Percentiles rank a stretch among this genome's conserved stretches.
These are phyloP conservation scores for Pestalotiopsis sp. DNA, from an alignment of 2,329 filamentous ascomycete species.

Conservation along the genomic window DNA sequence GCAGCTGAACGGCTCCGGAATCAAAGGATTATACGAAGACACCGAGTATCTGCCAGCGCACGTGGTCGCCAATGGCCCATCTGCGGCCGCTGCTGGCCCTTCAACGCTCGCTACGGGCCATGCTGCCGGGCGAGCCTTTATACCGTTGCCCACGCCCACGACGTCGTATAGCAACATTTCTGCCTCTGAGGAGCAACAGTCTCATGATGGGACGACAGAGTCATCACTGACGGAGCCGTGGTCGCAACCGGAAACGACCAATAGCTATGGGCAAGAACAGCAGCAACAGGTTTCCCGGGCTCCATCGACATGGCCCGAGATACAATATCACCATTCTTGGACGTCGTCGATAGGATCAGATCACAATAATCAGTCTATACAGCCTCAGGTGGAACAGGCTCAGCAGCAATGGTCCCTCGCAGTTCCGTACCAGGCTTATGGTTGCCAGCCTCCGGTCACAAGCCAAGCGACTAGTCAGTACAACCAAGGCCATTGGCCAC, in stretches of 20 bases:
- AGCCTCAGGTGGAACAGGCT: not conserved
- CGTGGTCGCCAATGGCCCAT: conserved; percentile 15
- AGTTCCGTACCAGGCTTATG: not conserved
- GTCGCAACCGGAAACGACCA: not conserved
- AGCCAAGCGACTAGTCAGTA: not conserved
- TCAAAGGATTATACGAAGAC: conserved; percentile 14
- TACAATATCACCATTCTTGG: not conserved
- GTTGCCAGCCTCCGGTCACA: not conserved
- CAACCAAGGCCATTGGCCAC: not conserved
- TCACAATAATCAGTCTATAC: not conserved
- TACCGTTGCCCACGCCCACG: not conserved
- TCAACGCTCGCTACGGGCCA: conserved; percentile 1
- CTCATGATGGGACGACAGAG: not conserved
- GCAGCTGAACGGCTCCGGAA: not conserved
- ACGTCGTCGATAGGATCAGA: not conserved
- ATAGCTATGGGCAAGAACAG: not conserved
- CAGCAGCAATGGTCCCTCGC: not conserved
- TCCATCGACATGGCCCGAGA: not conserved
- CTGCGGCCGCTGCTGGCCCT: conserved; percentile 16
- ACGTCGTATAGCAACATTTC: not conserved
- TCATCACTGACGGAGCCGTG: not conserved
- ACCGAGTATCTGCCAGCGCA: conserved; percentile 16
- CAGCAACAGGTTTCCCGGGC: not conserved
- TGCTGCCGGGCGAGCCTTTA: not conserved
- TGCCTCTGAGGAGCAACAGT: not conserved